These are phyloP conservation scores for Tuber magnatum DNA, from an alignment of 495 filamentous ascomycete genomes.

Conservation along the genomic window DNA sequence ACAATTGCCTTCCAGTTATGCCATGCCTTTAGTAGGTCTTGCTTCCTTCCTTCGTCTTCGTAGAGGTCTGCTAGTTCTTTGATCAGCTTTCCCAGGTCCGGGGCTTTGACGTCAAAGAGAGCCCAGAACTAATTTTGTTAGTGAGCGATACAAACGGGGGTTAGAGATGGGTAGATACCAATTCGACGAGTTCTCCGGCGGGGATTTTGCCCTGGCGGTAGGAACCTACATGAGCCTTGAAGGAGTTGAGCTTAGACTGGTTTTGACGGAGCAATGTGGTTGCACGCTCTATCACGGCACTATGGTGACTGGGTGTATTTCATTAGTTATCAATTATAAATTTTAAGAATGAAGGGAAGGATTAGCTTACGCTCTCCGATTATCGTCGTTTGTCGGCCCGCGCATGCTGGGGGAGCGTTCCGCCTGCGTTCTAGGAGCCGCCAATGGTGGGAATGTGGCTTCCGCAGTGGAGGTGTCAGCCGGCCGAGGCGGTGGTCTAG, in stretches of 20 bases:
- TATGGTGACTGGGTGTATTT: conserved; percentile 44
- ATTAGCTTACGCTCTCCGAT: conserved; percentile 20
- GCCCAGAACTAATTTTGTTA: conserved; percentile 48
- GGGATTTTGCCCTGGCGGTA: conserved; percentile 61
- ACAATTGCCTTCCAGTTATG: conserved; percentile 81
- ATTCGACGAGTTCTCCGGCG: conserved; percentile 69
- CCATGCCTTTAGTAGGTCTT: conserved; percentile 71
- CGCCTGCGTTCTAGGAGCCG: neutral
- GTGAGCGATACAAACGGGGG: neutral
- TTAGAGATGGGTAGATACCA: conserved; percentile 49
- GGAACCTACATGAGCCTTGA: conserved; percentile 68
- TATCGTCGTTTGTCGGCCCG: conserved; percentile 1
- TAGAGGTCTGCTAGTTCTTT: conserved; percentile 91
- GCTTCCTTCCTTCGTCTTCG: conserved; percentile 67
- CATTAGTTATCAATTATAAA: conserved; percentile 4
- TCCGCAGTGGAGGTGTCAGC: conserved; percentile 34
- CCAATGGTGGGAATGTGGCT: conserved; percentile 31
- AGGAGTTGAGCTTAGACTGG: conserved; percentile 60
- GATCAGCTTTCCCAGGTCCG: conserved; percentile 78
- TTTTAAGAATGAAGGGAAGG: neutral
- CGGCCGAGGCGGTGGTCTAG: conserved; percentile 19
- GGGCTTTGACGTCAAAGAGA: conserved; percentile 66
- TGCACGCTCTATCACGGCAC: conserved; percentile 78
- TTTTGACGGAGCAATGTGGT: conserved; percentile 70
- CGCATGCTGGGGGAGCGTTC: conserved; percentile 13